A percentile compares a stretch with the other conserved stretches of the same genome.
Conservation (phyloP, 192 early-diverging fungal species). For the Gonapodya prolifera region DNA sequence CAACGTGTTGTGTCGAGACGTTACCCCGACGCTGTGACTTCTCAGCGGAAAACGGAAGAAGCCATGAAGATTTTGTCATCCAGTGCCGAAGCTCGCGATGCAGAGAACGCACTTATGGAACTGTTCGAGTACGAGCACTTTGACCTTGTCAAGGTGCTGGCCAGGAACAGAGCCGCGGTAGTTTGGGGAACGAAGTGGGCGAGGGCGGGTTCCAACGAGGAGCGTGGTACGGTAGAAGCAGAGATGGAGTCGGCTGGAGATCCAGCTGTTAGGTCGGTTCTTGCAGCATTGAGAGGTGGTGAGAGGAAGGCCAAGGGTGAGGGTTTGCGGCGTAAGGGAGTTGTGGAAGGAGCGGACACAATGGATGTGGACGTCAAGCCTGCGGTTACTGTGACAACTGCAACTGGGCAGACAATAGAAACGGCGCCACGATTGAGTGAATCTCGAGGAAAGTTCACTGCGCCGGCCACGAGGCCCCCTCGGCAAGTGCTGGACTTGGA, state of each 20-base stretch:
- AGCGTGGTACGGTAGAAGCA: slow-evolving; percentile 34
- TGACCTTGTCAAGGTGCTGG: slow-evolving; percentile 82
- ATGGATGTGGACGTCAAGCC: slow-evolving; percentile 50
- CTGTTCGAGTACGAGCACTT: slow-evolving; percentile 95
- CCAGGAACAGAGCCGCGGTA: slow-evolving; percentile 74
- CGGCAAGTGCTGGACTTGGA: slow-evolving; percentile 67
- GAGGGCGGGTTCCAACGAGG: slow-evolving; percentile 46
- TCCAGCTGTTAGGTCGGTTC: slow-evolving; percentile 40
- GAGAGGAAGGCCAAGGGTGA: slow-evolving; percentile 28
- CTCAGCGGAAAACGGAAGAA: slow-evolving; percentile 75
- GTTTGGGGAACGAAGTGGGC: slow-evolving; percentile 85
- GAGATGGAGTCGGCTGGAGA: slow-evolving; percentile 57
- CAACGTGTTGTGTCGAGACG: slow-evolving; percentile 73
- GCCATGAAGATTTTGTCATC: slow-evolving; percentile 62
- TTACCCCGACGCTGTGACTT: slow-evolving; percentile 70
- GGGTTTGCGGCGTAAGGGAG: slow-evolving; percentile 30
- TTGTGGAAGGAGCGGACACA: slow-evolving; percentile 42
- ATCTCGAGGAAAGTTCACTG: background rate
- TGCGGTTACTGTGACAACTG: slow-evolving; percentile 14
- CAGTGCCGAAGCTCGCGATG: slow-evolving; percentile 55
- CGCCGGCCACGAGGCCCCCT: slow-evolving; percentile 22
- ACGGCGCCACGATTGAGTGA: background rate
- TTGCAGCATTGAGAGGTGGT: slow-evolving; percentile 37
- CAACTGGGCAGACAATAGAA: background rate
- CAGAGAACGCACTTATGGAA: slow-evolving; percentile 93